phyloP scores from a whole-genome alignment of 306 rosid genomes.

The Fagus sylvatica region DNA sequence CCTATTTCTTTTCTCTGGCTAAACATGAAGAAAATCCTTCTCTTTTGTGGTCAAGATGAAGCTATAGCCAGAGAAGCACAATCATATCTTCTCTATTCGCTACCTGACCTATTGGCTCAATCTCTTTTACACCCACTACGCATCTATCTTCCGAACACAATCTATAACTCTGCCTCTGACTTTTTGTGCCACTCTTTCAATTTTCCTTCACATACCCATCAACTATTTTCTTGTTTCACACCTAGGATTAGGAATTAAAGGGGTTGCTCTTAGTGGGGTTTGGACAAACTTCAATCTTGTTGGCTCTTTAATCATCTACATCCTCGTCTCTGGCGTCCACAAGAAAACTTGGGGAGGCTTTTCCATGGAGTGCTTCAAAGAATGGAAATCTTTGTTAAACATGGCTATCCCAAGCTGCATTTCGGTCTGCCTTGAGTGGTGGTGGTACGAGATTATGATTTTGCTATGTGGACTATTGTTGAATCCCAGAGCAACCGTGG shows the following conservation, averaged over 20 bases:
- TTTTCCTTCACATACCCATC: constrained; percentile 75
- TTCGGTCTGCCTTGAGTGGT: constrained; percentile 94
- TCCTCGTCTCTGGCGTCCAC: constrained; percentile 49
- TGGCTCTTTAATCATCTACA: constrained; percentile 56
- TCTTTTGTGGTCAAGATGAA: constrained; percentile 68
- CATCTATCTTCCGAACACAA: constrained; percentile 74
- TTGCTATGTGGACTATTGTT: constrained; percentile 65
- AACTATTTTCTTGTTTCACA: constrained; percentile 57
- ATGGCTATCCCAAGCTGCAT: constrained; percentile 86
- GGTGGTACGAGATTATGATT: constrained; percentile 99
- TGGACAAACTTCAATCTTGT: constrained; percentile 74
- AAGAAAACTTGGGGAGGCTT: constrained; percentile 71
- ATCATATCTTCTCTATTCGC: constrained; percentile 63
- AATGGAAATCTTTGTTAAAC: constrained; percentile 62
- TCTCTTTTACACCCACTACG: constrained; percentile 80
- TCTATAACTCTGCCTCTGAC: constrained; percentile 89
- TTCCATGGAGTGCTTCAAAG: constrained; percentile 50
- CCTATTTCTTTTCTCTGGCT: constrained; percentile 88
- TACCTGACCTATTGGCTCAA: constrained; percentile 91
- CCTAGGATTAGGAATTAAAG: constrained; percentile 64
- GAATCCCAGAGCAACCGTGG: constrained; percentile 73
- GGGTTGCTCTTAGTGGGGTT: constrained; percentile 80
- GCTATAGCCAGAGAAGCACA: constrained; percentile 74
- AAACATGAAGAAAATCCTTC: constrained; percentile 60
- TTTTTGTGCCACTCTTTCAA: constrained; percentile 62